Percentiles rank a stretch among this genome's conserved stretches.
phyloP scores from a whole-genome alignment of 192 early-diverging fungal species.

The Spizellomyces sp. region DNA sequence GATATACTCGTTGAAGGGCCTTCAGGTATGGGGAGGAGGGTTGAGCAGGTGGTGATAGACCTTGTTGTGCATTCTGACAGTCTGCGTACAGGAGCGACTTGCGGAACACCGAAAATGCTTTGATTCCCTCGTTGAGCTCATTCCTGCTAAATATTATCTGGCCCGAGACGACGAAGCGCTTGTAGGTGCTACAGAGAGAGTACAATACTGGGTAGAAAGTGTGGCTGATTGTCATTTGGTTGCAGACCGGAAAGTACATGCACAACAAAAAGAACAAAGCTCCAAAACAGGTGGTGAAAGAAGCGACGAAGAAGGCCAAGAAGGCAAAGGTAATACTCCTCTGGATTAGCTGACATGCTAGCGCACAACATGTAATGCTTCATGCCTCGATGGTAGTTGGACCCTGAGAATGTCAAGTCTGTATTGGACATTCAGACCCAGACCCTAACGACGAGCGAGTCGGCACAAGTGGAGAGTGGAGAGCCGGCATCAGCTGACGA shows the following conservation, averaged over 20 bases:
- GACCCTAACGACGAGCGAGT: no score
- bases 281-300: conserved; percentile 77
- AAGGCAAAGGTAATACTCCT: conserved; percentile 55
- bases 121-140: conserved; percentile 76
- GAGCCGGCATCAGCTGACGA: background rate
- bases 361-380: no score
- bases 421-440: conserved; percentile 55
- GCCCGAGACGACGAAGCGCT: conserved; percentile 57
- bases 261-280: conserved; percentile 84
- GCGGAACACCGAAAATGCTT: conserved; percentile 65
- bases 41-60: background rate
- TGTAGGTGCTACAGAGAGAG: background rate
- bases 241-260: conserved; percentile 32
- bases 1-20: background rate
- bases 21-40: background rate
- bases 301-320: conserved; percentile 80
- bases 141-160: conserved; percentile 84
- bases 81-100: conserved; percentile 57
- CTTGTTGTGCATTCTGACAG: background rate
- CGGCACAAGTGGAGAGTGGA: no score
- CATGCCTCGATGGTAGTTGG: no score
- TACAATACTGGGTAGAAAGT: background rate
- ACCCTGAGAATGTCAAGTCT: conserved; percentile 43
- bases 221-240: background rate
- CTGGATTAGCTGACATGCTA: no score